Conservation (phyloP, 148 eudicot species). For the Amaranthus palmeri region DNA sequence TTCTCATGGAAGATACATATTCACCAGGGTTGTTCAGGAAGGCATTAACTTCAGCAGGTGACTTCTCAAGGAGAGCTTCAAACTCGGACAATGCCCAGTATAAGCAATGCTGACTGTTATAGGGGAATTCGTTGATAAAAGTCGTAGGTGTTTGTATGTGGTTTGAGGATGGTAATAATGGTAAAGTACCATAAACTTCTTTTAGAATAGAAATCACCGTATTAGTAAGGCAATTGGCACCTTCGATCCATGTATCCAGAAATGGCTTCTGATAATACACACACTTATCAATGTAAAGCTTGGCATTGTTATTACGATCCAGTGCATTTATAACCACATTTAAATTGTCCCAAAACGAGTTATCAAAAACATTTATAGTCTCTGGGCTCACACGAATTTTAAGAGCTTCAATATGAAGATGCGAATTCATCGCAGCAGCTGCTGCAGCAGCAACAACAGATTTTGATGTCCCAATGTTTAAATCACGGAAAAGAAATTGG, state of each 20-base stretch:
- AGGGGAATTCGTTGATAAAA: slow-evolving; percentile 71
- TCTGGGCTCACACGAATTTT: slow-evolving; percentile 75
- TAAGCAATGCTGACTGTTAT: slow-evolving; percentile 74
- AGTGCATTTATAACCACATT: slow-evolving; percentile 62
- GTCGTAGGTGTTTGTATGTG: slow-evolving; percentile 83
- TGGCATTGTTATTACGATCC: slow-evolving; percentile 71
- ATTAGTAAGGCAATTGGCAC: slow-evolving; percentile 76
- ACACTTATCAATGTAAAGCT: slow-evolving; percentile 73
- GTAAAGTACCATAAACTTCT: slow-evolving; percentile 75
- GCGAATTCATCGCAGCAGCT: slow-evolving; percentile 52
- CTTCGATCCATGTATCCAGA: slow-evolving; percentile 67
- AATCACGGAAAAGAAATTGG: slow-evolving; percentile 76
- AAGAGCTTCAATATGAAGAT: slow-evolving; percentile 54
- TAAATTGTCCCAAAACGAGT: slow-evolving; percentile 67
- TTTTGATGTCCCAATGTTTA: slow-evolving; percentile 80
- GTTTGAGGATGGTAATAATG: slow-evolving; percentile 74
- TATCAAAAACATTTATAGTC: slow-evolving; percentile 67
- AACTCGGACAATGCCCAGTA: slow-evolving; percentile 82
- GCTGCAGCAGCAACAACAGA: slow-evolving; percentile 75
- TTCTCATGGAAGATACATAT: slow-evolving; percentile 50
- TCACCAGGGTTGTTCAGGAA: slow-evolving; percentile 53
- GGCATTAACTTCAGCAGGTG: slow-evolving; percentile 73
- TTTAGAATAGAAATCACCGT: slow-evolving; percentile 78
- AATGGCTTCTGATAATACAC: slow-evolving; percentile 71
- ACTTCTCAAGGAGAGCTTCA: slow-evolving; percentile 73